phyloP scores from a whole-genome alignment of 1,284 basidiomycete species.

The Microbotryum lychnidis-dioicae region DNA sequence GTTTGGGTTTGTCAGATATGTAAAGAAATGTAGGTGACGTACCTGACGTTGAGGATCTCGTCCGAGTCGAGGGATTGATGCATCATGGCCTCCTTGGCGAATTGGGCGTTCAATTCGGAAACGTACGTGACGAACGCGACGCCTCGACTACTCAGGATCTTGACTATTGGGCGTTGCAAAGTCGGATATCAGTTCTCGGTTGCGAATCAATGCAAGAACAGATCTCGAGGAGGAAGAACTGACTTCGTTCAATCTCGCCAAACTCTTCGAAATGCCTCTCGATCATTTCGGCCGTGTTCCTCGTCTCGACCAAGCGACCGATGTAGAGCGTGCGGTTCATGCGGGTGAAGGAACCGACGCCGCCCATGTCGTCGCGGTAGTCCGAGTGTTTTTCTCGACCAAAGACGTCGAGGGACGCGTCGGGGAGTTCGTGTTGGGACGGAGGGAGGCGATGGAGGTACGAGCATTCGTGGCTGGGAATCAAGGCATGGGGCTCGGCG shows the following conservation, averaged over 20 bases:
- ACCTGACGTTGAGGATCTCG: constrained; percentile 91
- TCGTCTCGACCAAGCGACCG: constrained; percentile 81
- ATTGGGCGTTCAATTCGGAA: constrained; percentile 77
- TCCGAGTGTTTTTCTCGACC: constrained; percentile 94
- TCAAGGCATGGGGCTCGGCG: not conserved
- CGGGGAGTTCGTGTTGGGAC: constrained; percentile 60
- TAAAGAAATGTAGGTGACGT: constrained; percentile 17
- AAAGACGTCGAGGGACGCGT: constrained; percentile 92
- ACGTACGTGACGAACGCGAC: constrained; percentile 97
- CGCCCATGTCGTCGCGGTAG: constrained; percentile 99
- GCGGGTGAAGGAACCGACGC: constrained; percentile 88
- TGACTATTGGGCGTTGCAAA: constrained; percentile 49
- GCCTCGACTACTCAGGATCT: constrained; percentile 83
- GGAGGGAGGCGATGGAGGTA: constrained; percentile 83
- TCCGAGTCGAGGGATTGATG: constrained; percentile 96
- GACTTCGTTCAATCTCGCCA: constrained; percentile 89
- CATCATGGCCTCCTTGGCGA: constrained; percentile 98
- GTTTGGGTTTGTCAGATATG: too few relatives aligned
- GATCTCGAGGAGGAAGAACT: constrained; percentile 39
- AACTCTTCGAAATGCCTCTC: constrained; percentile 90
- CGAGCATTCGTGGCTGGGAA: constrained; percentile 78
- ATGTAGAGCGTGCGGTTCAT: constrained; percentile 93
- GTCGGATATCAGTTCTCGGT: not conserved
- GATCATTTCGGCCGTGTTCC: constrained; percentile 77
- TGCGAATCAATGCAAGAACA: too few relatives aligned